Evolutionary conservation across 805 yeast genomes (phyloP), one percentile per base, ranked within the genome.

Genomic region (Barnettozyma wickerhamii): DNA sequence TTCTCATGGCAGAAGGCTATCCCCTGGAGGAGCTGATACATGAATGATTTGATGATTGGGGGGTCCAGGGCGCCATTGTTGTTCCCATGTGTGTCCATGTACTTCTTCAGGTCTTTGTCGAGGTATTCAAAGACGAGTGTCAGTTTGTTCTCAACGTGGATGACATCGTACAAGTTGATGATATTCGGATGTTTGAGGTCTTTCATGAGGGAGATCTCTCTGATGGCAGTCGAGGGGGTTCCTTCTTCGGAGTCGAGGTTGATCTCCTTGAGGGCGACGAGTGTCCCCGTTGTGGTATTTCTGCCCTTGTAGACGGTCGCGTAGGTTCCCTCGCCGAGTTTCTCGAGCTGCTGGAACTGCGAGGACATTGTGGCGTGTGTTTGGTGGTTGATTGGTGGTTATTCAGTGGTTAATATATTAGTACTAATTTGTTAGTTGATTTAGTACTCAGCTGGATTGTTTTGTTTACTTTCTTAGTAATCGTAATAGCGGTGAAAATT

Each of bases 251-350:
- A 83, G 59, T 93, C 99, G 46, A 91, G 71, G 55, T 84, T 85
- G 65, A 93, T 93, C 62, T 93, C 98, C 61, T 93, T 93, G 55
- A 93, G 70, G 0, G 99, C 99, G 15, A 93, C 99, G 15, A 90
- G 72, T 41, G 86, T 89, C 37, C 89, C 96, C 21, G 90, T 83
- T 55, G 81, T 78, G 47, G 86, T 77, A 62, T 86, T 93, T 58
- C 88, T 77, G 30, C 85, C 99, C 57, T 91, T 93, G 69, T 91
- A 93, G 26, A 93, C 99, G n/a, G 96, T 95, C 54, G 99, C 99
- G 65, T 93, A 93, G 1, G 99, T 87, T 36, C 96, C 96, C 65
- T 87, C 96, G 30, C 96, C 96, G 29, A 87, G 74, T 67, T 87
- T 87, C 61, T 88, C 96, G 41, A 86, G 75, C 43, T 52, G 59